Evolutionary conservation across 164 flowering plant species (phyloP).

Genomic region (Brasenia schreberi): DNA sequence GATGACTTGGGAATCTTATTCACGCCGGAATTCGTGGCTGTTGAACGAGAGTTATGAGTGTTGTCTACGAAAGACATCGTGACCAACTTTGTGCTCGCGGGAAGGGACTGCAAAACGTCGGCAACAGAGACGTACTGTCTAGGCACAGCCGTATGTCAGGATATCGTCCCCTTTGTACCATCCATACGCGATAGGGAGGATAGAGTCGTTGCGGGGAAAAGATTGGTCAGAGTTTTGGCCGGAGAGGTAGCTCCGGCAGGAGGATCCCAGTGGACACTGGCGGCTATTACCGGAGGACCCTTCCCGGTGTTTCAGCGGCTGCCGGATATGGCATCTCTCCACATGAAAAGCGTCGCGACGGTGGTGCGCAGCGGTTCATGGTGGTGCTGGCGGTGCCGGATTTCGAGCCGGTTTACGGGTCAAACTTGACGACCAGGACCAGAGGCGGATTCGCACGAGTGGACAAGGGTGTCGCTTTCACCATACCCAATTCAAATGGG

Average conservation of each 20-base stretch:
- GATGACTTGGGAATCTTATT: too few relatives aligned
- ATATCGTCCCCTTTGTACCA: constrained; percentile 34
- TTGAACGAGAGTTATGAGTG: too few relatives aligned
- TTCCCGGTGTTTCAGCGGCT: constrained; percentile 88
- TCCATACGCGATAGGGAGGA: constrained; percentile 82
- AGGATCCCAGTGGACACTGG: constrained; percentile 30
- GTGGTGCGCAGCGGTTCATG: not conserved
- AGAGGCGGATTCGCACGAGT: not conserved
- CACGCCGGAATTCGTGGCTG: too few relatives aligned
- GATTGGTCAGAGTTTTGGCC: constrained; percentile 76
- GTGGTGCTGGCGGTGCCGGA: not conserved
- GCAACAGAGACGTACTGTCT: too few relatives aligned
- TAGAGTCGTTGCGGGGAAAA: constrained; percentile 64
- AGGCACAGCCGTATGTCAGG: too few relatives aligned
- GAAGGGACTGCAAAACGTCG: too few relatives aligned
- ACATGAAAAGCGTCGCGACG: not conserved
- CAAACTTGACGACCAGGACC: not conserved
- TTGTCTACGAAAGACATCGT: too few relatives aligned
- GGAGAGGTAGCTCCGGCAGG: constrained; percentile 72
- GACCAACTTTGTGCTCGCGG: too few relatives aligned
- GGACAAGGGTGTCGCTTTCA: too few relatives aligned
- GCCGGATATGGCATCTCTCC: constrained; percentile 48
- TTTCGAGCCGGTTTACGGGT: not conserved
- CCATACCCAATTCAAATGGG: too few relatives aligned
- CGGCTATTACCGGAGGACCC: constrained; percentile 76